Base-by-base conservation (phyloP, 768 basidiomycete genomes). In the Amanita jacksonii region DNA sequence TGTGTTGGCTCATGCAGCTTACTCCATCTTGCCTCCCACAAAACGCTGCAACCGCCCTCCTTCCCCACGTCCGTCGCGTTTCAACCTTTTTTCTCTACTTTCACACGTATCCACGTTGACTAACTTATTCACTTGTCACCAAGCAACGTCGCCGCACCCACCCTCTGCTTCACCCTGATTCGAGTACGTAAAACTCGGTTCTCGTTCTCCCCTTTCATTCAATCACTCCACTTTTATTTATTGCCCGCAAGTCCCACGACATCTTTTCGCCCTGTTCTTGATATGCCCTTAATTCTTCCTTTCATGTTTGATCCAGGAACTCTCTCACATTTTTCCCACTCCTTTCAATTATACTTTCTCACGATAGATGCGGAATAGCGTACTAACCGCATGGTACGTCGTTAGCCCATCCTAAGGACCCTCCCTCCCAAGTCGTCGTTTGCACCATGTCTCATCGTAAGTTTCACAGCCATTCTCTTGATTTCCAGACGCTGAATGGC, bases 91-190 rank as follows among this genome's bases (percentile, higher is more conserved):
- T 41, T 23, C 32, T 25, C 38, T 43, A 18, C 25, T 24, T 16
- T 23, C 9, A 35, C 41, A 30, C 15, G 9, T 33, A 30, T 28
- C 1, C n/a, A 28, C 15, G 19, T 25, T 44, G 25, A 8, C 23
- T 32, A 12, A n/a, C 52, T 45, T 43, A 51, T 50, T 38, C 47
- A 36, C 33, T 40, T 49, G 41, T 45, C 49, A 27, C 43, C 34
- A 42, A 87, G 89, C 62, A 98, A 99, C 57, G 96, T 99, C 15
- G 94, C 96, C 3, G 96, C 96, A 13, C 93, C 94, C 8, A 96
- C 94, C 2, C 71, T 98, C 8, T 97, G 96, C 67, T 98, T 96
- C 60, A 88, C 92, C 15, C 70, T 99, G 47, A 93, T 98, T 59
- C 83, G 85, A 58, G 91, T 93, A 63, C 47, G 78, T 69, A n/a